These are phyloP conservation scores for Apiotrichum laibachii DNA, from an alignment of 1,284 basidiomycete species.

Conservation along the genomic window DNA sequence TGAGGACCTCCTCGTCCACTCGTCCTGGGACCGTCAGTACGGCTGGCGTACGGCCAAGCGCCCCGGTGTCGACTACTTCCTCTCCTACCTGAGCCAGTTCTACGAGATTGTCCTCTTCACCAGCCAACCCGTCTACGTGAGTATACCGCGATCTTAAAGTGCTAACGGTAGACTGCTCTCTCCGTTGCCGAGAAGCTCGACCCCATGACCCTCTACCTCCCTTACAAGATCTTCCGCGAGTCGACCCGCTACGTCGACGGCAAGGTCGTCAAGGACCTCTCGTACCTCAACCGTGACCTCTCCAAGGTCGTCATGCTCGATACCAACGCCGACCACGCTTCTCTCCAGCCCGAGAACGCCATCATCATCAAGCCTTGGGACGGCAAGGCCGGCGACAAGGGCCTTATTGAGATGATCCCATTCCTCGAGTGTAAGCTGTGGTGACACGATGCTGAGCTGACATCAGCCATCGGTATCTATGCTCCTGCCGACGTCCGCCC, in stretches of 20 bases:
- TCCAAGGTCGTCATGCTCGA: conserved; percentile 88
- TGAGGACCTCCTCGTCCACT: conserved; percentile 87
- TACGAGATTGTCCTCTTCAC: conserved; percentile 98
- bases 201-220: conserved; percentile 84
- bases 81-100: conserved; percentile 94
- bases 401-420: conserved; percentile 85
- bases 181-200: conserved; percentile 94
- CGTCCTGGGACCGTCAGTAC: conserved; percentile 85
- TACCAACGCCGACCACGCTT: conserved; percentile 71
- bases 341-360: conserved; percentile 84
- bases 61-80: conserved; percentile 95
- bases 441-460: neutral
- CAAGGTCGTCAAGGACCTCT: conserved; percentile 81
- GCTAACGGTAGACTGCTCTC: conserved; percentile 65
- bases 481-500: conserved; percentile 80
- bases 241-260: conserved; percentile 75
- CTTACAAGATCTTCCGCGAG: conserved; percentile 88
- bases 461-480: conserved; percentile 78
- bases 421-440: conserved; percentile 86
- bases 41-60: conserved; percentile 91
- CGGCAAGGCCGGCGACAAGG: conserved; percentile 72
- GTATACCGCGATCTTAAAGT: conserved; percentile 42
- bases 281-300: conserved; percentile 88
- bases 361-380: conserved; percentile 84
- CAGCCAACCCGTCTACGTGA: conserved; percentile 79